Base-by-base conservation (phyloP, 148 eudicot genomes). In the Linanthus parryae region DNA sequence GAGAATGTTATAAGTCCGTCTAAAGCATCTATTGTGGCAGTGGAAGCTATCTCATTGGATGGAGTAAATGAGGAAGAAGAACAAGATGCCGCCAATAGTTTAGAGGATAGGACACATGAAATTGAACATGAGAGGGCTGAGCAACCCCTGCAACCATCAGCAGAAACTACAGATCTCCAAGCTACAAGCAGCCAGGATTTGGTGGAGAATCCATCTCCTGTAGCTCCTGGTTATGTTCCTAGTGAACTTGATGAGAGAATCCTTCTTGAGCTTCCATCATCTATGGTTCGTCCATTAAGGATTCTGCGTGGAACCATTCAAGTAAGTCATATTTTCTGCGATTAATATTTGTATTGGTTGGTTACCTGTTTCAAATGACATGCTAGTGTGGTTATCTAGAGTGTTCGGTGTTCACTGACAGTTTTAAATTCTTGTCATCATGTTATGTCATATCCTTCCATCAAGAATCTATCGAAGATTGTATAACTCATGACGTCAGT, bases 151-250 rank as follows among this genome's bases (percentile, higher is more conserved):
- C 75, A 56, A 64, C 68, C 51, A 43, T 57, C 81, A 24, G 44
- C 64, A 13, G 82, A 73, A 22, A 70, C 81, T 62, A 34, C 58
- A 48, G 71, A 77, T 46, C 43, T 68, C 49, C 82, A 66, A 63
- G 54, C 56, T 61, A 68, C 65, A 48, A 61, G 71, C 40, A 70
- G 73, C 58, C 83, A 73, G 41, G 91, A 69, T 20, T 48, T 78
- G 52, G 66, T 62, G 48, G 71, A 79, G 37, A 80, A 73, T 60
- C 56, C 79, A 47, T 70, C 82, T n/a, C 78, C 69, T 14, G 70
- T 80, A 62, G 80, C 95, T 37, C 88, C 92, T 55, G 95, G 96
- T 23, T 88, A 94, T 82, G 90, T 94, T 58, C 95, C 85, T 36
- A 77, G 84, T 55, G 96, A 84, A 66, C 77, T 66, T 33, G 85